phyloP scores from a whole-genome alignment of 2,329 filamentous ascomycete species.

The Penicillium sp. region DNA sequence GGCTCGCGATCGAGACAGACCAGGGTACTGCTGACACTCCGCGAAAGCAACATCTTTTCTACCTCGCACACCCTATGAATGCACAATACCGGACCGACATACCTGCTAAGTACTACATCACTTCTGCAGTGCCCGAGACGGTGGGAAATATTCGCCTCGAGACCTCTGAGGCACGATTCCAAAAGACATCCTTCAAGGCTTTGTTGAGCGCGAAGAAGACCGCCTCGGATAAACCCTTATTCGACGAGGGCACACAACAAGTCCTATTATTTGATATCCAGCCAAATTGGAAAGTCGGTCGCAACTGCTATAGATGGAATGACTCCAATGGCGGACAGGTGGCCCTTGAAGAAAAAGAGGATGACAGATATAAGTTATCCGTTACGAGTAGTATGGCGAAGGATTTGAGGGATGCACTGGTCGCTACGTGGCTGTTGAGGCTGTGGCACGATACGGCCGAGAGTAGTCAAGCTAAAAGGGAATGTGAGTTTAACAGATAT shows the following conservation, averaged over 20 bases:
- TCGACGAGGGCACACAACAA: background rate
- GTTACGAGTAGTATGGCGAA: conserved; percentile 2
- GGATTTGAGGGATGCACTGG: conserved; percentile 12
- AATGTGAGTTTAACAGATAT: conserved; percentile 6
- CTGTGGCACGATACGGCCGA: conserved; percentile 14
- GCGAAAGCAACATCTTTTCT: conserved; percentile 1
- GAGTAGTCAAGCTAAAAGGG: conserved; percentile 13
- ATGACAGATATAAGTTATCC: conserved; percentile 1
- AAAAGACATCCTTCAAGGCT: conserved; percentile 1
- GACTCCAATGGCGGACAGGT: conserved; percentile 1
- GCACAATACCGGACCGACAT: conserved; percentile 14
- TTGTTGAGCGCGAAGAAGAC: background rate
- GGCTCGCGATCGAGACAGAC: background rate
- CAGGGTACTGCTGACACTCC: background rate
- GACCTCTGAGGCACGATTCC: background rate
- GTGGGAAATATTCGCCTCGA: conserved; percentile 14
- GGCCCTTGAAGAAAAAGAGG: background rate
- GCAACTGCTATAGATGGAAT: conserved; percentile 9
- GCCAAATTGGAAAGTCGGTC: background rate
- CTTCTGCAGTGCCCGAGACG: background rate
- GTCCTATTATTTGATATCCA: conserved; percentile 1
- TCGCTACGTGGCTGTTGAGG: conserved; percentile 14
- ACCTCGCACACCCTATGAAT: conserved; percentile 13
- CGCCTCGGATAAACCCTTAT: background rate
- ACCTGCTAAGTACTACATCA: conserved; percentile 14